Conservation (phyloP, 805 yeast species). For the Blastobotrys chiropterorum region DNA sequence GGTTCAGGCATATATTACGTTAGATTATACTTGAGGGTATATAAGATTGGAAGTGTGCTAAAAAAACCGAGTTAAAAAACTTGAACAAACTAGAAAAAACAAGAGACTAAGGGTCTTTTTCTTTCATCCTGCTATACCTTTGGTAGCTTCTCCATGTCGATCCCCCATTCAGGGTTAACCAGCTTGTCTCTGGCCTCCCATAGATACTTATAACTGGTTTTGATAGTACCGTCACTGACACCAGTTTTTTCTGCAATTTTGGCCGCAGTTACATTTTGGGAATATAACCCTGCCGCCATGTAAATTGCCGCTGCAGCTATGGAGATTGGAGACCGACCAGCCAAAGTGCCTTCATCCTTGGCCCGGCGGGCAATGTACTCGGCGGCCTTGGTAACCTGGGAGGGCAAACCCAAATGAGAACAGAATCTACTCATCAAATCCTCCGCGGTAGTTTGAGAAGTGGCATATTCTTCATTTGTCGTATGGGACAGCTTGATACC, state of each 20-base stretch:
- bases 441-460: conserved; percentile 87
- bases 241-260: conserved; percentile 89
- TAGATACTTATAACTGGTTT: conserved; percentile 80
- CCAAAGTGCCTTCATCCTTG: conserved; percentile 86
- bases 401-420: conserved; percentile 82
- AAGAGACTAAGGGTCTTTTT: no score
- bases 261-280: conserved; percentile 65
- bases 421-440: conserved; percentile 94
- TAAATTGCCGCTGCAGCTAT: conserved; percentile 97
- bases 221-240: conserved; percentile 95
- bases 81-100: background rate
- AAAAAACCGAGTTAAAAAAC: background rate
- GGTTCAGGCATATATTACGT: no score
- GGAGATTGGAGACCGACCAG: conserved; percentile 95
- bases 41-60: no score
- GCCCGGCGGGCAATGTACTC: conserved; percentile 87
- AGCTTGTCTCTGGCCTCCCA: conserved; percentile 66
- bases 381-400: conserved; percentile 85
- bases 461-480: conserved; percentile 42
- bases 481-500: conserved; percentile 33
- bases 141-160: conserved; percentile 44
- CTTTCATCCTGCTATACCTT: conserved; percentile 23
- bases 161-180: conserved; percentile 74
- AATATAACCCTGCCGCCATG: conserved; percentile 86
- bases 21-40: background rate